These are phyloP conservation scores for Udeniomyces megalosporus DNA, from an alignment of 768 basidiomycete genomes.

Conservation along the genomic window DNA sequence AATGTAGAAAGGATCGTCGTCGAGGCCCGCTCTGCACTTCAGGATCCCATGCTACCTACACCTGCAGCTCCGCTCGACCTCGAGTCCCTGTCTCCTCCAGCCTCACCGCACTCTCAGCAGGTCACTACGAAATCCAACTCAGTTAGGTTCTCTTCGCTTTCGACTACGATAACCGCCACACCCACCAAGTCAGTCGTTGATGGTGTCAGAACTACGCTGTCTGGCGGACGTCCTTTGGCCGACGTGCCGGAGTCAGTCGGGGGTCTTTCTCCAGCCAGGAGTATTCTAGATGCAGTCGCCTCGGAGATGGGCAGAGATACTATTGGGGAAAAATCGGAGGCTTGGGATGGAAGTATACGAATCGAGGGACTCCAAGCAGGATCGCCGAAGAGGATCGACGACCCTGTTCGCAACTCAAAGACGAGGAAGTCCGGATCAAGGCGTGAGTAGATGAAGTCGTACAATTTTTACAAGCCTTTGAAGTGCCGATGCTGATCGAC, in stretches of 20 bases:
- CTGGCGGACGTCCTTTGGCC: not conserved
- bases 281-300: not conserved
- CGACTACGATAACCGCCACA: not conserved
- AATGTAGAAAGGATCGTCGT: slow-evolving; percentile 10
- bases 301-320: not conserved
- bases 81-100: not conserved
- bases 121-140: too few relatives aligned
- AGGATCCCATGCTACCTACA: not conserved
- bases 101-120: not conserved
- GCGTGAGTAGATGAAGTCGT: too few relatives aligned
- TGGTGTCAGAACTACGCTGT: not conserved
- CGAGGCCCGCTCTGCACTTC: not conserved
- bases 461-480: too few relatives aligned
- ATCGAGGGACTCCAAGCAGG: not conserved
- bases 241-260: slow-evolving; percentile 3
- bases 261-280: not conserved
- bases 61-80: not conserved
- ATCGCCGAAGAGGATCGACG: not conserved
- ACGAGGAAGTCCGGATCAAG: too few relatives aligned
- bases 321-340: not conserved
- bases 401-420: not conserved
- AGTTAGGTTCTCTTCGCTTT: not conserved
- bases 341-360: not conserved
- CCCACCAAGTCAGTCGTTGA: not conserved
- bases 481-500: too few relatives aligned